Base-by-base conservation (phyloP, 2,329 filamentous ascomycete genomes). In the Aureobasidium namibiae region DNA sequence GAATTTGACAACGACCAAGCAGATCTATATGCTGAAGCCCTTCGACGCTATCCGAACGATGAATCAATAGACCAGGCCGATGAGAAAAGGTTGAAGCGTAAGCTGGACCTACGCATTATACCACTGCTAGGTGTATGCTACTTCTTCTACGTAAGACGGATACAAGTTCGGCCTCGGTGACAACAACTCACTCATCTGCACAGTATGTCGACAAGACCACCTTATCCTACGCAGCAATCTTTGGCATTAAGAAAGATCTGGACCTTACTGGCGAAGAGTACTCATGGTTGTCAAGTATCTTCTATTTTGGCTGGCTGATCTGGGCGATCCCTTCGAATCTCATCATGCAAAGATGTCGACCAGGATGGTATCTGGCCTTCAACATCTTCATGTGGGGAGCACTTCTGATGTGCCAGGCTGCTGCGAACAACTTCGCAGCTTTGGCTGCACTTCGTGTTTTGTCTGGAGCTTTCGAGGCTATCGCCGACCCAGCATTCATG, bases 381-480 rank as follows among this genome's bases (percentile, higher is more conserved):
- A 83, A 83, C 63, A 84, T 85, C 61, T 82, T 83, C 67, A 72
- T 83, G 68, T 84, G 79, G 80, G 79, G 79, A 0, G 73, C 68
- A 33, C 68, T 73, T 50, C 59, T 73, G 26, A 74, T 72, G 68
- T 61, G 69, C 0, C 68, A 71, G 57, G 69, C 69, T 4, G 68
- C 62, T 2, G 65, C 68, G 2, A 65, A 63, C 45, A 80, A 78
- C 61, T 85, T 84, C 63, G 71, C 72, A 2, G 78, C 79, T 0
- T 75, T 85, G 14, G 80, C 80, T n/a, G 75, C 76, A 4, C 75
- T 84, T 44, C 78, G 83, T 44, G 80, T 80, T 26, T 73, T 85
- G 5, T 76, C 81, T 2, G 83, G 82, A 31, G 75, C 81, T 3
- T 77, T 79, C 2, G 82, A 85, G 68, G 80, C 82, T 0, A 80